Base-by-base conservation (phyloP, 805 yeast genomes). In the Blastobotrys americana region DNA sequence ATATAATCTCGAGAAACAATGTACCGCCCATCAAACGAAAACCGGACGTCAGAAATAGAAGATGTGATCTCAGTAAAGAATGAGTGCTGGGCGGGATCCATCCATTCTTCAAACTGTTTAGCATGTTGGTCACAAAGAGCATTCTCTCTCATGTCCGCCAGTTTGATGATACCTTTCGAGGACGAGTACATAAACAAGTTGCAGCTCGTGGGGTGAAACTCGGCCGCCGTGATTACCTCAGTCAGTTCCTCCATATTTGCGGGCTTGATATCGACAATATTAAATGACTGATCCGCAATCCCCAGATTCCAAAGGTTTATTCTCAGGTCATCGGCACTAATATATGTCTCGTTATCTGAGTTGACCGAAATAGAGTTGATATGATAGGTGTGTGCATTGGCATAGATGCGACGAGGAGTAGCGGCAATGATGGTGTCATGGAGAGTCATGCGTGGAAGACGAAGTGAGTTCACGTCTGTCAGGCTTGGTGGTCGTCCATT, bases 221-320 rank as follows among this genome's bases (percentile, higher is more conserved):
- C 96, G 2, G 97, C 94, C 58, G 89, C 77, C 15, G 99, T 93
- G 53, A 93, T 90, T 42, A 93, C 98, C 66, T 93, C 98, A 6
- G 98, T 90, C 57, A 93, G 76, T 68, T 93, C 99, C 70, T 93
- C 99, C 98, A 93, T 94, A 66, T 88, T 88, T 4, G 88, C 85
- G 6, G 99, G 99, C 64, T 94, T 88, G 59, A 93, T 93, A 67
- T 93, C 98, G 47, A 93, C 97, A 53, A 93, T 93, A 65, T 93
- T 94, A 68, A 93, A 93, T 57, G 89, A 78, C 68, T 90, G 96
- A 66, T 90, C 96, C 17, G 96, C 87, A 55, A 88, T 84, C 44
- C 86, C 88, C 54, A 89, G 72, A 65, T 90, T 89, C 99, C 99
- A 93, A 53, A 93, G 70, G 65, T 93, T 93, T 60, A 93, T 83